Base-by-base conservation (phyloP, 2,329 filamentous ascomycete species). In the Microdochium bolleyi region DNA sequence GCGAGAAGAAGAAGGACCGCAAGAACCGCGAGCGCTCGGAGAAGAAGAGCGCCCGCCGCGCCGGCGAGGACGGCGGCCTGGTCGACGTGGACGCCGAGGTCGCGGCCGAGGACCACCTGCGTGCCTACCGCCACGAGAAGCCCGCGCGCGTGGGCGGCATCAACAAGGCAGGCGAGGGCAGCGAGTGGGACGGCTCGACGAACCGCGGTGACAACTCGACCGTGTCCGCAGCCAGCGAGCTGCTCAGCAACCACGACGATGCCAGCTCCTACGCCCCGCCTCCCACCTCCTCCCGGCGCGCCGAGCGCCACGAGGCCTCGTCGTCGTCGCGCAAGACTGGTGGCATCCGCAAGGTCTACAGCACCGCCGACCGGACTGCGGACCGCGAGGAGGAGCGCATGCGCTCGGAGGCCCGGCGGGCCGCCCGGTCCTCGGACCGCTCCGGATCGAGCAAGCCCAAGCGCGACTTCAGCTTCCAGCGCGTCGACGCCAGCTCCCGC, bases 131-230 rank as follows among this genome's bases (percentile, higher is more conserved):
- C 24, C 80, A 90, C 64, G 92, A 97, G 72, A 89, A 86, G 67
- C 76, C 90, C 2, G 92, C 92, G 1, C 81, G 88, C 51, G 91
- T 97, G 2, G 92, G 92, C 34, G 92, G 92, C 21, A 74, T 97
- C 67, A 97, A 97, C 71, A 85, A 86, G 61, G 78, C 87, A 59
- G 79, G 85, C 46, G 92, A 96, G 60, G 88, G 85, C 55, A 88
- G 84, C 55, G 75, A 82, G 58, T 95, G 89, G 78, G 88, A 95
- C 64, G 89, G 88, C 48, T 81, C 76, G 13, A 82, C 79, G 19
- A 83, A 81, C 68, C 86, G 85, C 49, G 27, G 27, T 11, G 83
- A 85, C 58, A 80, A 79, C 63, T 84, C 83, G 32, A 79, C 76
- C n/a, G 82, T 83, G 37, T 79, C 76, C 60, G n/a, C n/a, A n/a